These are phyloP conservation scores for Capronia epimyces DNA, from an alignment of 2,329 filamentous ascomycete genomes.

Conservation along the genomic window DNA sequence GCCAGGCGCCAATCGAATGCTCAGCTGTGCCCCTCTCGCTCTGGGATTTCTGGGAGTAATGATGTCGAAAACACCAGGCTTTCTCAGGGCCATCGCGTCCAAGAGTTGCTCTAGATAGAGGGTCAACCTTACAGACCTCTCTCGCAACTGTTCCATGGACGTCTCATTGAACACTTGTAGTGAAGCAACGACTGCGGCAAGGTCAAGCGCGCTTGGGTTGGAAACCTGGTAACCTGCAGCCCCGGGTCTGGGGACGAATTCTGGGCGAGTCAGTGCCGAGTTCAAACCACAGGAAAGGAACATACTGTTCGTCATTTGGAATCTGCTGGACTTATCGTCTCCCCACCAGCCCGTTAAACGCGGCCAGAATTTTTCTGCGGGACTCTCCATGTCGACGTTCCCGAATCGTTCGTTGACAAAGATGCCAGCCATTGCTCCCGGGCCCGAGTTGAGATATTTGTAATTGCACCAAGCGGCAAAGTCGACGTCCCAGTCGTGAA, in stretches of 20 bases:
- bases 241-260: slow-evolving; percentile 69
- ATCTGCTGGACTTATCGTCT: slow-evolving; percentile 65
- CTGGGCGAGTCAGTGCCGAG: slow-evolving; percentile 28
- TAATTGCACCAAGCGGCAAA: slow-evolving; percentile 95
- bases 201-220: slow-evolving; percentile 74
- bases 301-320: slow-evolving; percentile 57
- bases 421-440: slow-evolving; percentile 71
- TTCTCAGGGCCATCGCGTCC: slow-evolving; percentile 22
- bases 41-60: slow-evolving; percentile 65
- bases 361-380: slow-evolving; percentile 48
- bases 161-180: slow-evolving; percentile 70
- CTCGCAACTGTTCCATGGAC: slow-evolving; percentile 61
- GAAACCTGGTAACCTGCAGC: slow-evolving; percentile 79
- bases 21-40: slow-evolving; percentile 73
- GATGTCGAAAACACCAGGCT: slow-evolving; percentile 49
- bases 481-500: slow-evolving; percentile 88
- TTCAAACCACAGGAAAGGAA: background rate
- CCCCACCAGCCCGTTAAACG: slow-evolving; percentile 81
- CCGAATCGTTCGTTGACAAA: slow-evolving; percentile 77
- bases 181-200: slow-evolving; percentile 67
- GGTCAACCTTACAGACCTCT: slow-evolving; percentile 68
- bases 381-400: slow-evolving; percentile 39
- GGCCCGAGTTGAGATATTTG: slow-evolving; percentile 87
- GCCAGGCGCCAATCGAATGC: slow-evolving; percentile 62
- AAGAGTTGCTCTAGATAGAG: slow-evolving; percentile 70